These are phyloP conservation scores for Talaromyces rugulosus DNA, from an alignment of 2,329 filamentous ascomycete species.

Conservation along the genomic window DNA sequence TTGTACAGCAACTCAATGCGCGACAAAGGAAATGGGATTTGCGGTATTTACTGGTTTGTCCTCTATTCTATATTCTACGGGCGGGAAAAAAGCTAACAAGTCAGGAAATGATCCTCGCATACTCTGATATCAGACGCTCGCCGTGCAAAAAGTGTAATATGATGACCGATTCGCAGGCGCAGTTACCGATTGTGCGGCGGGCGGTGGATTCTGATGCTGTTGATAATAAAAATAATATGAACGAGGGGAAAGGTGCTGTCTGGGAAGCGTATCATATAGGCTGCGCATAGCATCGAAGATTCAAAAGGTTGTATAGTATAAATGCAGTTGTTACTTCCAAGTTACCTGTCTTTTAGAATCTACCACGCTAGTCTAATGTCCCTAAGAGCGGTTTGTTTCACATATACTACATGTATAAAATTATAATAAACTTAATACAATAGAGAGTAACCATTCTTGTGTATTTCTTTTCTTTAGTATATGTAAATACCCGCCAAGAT, in stretches of 20 bases:
- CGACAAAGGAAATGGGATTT: slow-evolving; percentile 37
- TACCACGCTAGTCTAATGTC: too few species aligned
- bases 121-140: slow-evolving; percentile 35
- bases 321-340: too few species aligned
- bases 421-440: too few species aligned
- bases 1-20: slow-evolving; percentile 31
- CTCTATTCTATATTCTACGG: background rate
- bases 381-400: too few species aligned
- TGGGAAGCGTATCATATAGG: slow-evolving; percentile 34
- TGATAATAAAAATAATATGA: background rate
- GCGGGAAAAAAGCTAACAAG: background rate
- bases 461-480: too few species aligned
- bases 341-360: too few species aligned
- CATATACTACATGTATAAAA: too few species aligned
- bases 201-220: background rate
- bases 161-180: slow-evolving; percentile 34
- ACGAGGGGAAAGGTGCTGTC: slow-evolving; percentile 6
- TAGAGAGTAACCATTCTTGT: too few species aligned
- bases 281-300: slow-evolving; percentile 21
- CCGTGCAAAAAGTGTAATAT: slow-evolving; percentile 36
- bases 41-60: slow-evolving; percentile 34
- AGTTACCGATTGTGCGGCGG: slow-evolving; percentile 36
- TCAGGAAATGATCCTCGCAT: slow-evolving; percentile 42
- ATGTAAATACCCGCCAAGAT: too few species aligned
- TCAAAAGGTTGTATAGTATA: background rate